These are phyloP conservation scores for Allium sativum DNA, from an alignment of 106 monocot genomes.

Conservation along the genomic window DNA sequence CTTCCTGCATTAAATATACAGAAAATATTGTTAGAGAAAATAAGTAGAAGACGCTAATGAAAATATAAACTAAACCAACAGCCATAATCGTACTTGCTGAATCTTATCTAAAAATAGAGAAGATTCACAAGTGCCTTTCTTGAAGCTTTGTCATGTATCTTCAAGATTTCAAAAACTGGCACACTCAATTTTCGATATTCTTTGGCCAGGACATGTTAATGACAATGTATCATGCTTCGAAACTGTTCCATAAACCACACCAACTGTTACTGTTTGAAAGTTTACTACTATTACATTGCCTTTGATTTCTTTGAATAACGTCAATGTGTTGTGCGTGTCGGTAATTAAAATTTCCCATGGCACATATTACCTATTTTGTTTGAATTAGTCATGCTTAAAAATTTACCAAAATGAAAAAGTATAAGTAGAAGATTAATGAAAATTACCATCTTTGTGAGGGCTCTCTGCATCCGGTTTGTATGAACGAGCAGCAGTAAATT, in stretches of 20 bases:
- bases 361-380: constrained; percentile 37
- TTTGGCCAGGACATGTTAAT: constrained; percentile 16
- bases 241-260: constrained; percentile 15
- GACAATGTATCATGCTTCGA: constrained; percentile 13
- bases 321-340: constrained; percentile 23
- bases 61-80: background rate
- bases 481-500: constrained; percentile 1
- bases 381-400: background rate
- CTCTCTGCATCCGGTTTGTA: constrained; percentile 36
- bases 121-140: constrained; percentile 23
- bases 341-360: constrained; percentile 31
- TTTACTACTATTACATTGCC: constrained; percentile 19
- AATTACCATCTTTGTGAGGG: constrained; percentile 34
- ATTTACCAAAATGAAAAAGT: background rate
- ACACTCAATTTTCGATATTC: constrained; percentile 21
- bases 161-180: constrained; percentile 22
- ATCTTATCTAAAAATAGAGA: background rate
- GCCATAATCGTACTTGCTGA: background rate
- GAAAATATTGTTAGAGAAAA: background rate
- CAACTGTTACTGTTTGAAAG: constrained; percentile 30
- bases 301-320: constrained; percentile 47
- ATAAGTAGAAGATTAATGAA: background rate
- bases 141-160: constrained; percentile 20
- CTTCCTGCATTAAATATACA: background rate
- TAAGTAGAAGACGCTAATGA: background rate